These are phyloP conservation scores for Saccharomycopsis sp. DNA, from an alignment of 805 yeast species.

Conservation along the genomic window DNA sequence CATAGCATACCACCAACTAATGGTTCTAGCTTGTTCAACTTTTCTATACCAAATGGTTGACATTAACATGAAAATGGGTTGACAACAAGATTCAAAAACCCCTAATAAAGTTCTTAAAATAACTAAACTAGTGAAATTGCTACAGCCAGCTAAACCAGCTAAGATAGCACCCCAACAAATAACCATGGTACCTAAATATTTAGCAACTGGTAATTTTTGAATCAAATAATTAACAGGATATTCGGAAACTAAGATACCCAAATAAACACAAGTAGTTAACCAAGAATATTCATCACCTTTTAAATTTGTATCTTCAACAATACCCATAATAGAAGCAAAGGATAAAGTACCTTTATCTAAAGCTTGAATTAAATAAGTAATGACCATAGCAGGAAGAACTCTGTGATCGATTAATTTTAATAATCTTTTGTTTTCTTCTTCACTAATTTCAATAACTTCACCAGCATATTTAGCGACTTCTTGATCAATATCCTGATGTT, in stretches of 20 bases:
- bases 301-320: constrained; percentile 37
- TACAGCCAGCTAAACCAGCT: constrained; percentile 36
- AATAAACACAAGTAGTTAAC: constrained; percentile 13
- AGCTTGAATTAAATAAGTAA: constrained; percentile 12
- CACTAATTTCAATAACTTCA: constrained; percentile 2
- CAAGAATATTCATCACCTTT: constrained; percentile 9
- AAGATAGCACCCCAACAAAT: constrained; percentile 36
- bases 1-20: constrained; percentile 24
- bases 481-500: constrained; percentile 5
- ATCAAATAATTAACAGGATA: constrained; percentile 26
- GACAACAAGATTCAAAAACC: constrained; percentile 6
- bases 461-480: constrained; percentile 13
- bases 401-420: constrained; percentile 4
- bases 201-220: constrained; percentile 34
- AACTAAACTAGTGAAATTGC: constrained; percentile 35
- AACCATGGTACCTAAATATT: constrained; percentile 28
- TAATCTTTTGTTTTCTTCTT: constrained; percentile 8
- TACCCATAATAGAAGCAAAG: constrained; percentile 37
- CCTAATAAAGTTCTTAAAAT: constrained; percentile 43
- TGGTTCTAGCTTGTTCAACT: constrained; percentile 25
- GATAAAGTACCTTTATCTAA: constrained; percentile 42
- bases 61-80: constrained; percentile 10
- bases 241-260: constrained; percentile 10
- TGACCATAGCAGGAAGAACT: constrained; percentile 11
- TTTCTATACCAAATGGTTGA: constrained; percentile 25